phyloP scores from a whole-genome alignment of 1,284 basidiomycete species.

The Trametes versicolor region DNA sequence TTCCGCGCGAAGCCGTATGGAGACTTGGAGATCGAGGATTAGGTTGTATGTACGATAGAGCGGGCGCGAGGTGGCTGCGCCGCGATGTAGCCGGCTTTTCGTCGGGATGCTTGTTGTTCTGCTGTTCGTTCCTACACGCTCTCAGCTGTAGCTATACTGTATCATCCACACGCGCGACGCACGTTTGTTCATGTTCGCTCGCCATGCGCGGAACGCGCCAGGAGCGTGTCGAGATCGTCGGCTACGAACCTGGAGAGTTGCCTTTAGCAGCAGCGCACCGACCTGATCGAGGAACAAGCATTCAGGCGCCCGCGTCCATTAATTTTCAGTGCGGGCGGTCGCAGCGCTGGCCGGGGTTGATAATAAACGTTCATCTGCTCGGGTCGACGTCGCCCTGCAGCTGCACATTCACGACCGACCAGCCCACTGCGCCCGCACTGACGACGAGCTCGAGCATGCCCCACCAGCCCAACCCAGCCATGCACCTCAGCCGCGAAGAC shows the following conservation, averaged over 20 bases:
- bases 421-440: neutral
- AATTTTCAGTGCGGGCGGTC: conserved; percentile 16
- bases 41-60: conserved; percentile 28
- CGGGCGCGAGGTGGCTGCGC: conserved; percentile 7
- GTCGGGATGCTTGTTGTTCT: conserved; percentile 25
- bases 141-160: conserved; percentile 31
- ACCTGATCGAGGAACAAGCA: conserved; percentile 2
- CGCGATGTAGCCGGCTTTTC: conserved; percentile 17
- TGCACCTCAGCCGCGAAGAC: conserved; percentile 4
- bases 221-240: conserved; percentile 10
- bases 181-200: conserved; percentile 27
- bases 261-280: conserved; percentile 19
- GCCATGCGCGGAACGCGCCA: neutral
- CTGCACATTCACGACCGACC: neutral
- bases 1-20: conserved; percentile 92
- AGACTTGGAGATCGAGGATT: conserved; percentile 81
- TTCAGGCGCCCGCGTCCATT: conserved; percentile 11
- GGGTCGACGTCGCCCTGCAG: neutral
- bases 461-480: neutral
- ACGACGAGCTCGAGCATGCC: conserved; percentile 5
- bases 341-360: conserved; percentile 15
- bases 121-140: conserved; percentile 22
- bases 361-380: conserved; percentile 23
- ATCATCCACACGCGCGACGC: conserved; percentile 24
- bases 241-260: conserved; percentile 23